Base-by-base conservation (phyloP, 768 basidiomycete genomes). In the Leccinum pellstonianum region DNA sequence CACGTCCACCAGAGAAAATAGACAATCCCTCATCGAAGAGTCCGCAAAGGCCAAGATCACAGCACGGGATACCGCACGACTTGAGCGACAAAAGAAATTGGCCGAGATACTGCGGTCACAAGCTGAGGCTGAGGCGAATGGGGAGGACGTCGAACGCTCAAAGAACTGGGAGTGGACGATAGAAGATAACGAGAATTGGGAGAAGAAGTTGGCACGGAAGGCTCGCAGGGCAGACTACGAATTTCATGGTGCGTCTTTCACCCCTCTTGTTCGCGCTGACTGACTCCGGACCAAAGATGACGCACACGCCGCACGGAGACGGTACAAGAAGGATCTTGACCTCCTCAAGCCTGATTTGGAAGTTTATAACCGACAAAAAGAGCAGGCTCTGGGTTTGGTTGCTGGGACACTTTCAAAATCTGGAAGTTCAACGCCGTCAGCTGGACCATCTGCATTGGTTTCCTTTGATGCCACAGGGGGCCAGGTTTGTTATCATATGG, bases 71-170 rank as follows among this genome's bases (percentile, higher is more conserved):
- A 76, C 87, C 0, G 88, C 89, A 21, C 85, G 94, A 43, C 78
- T 96, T 29, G 96, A 98, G 64, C 86, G 88, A 67, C 93, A 97
- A 70, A 87, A 91, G 57, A 93, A 91, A 74, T 81, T 97, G 19
- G 95, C 94, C 1, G 96, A 98, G 76, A 85, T 79, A 17, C 75
- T 98, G 65, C 84, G 94, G 19, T 75, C 84, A 59, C 94, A 95
- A 75, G 86, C 89, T 3, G 91, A 95, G 62, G 94, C 94, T 2
- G 90, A 92, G 73, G 95, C 93, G 55, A 80, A 83, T 0, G 96
- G 95, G n/a, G 93, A 94, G 72, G 95, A 98, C 70, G 79, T 93
- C 95, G 91, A 79, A 91, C 91, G 27, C 86, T 97, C 58, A 93
- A 98, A 98, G 62, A 81, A 86, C 58, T 99, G 97, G 97, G 95